Conservation (phyloP, 306 rosid species). For the Elaeagnus macrophylla region DNA sequence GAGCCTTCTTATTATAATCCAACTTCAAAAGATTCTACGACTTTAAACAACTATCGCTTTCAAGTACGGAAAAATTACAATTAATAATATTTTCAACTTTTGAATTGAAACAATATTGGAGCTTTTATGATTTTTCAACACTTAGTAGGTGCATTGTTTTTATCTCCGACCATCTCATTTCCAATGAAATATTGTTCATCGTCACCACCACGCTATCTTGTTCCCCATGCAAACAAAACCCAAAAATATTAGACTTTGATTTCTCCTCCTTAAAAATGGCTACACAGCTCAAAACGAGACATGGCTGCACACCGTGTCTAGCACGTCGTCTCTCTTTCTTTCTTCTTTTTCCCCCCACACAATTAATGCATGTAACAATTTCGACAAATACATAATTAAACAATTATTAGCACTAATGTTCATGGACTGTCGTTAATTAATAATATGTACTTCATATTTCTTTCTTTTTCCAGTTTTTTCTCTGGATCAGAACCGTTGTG, state of each 20-base stretch:
- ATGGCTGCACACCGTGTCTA: conserved; percentile 46
- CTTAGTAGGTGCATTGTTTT: background rate
- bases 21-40: conserved; percentile 36
- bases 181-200: conserved; percentile 44
- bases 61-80: background rate
- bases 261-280: conserved; percentile 3
- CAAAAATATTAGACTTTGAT: conserved; percentile 24
- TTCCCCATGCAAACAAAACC: conserved; percentile 40
- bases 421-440: conserved; percentile 3
- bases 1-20: conserved; percentile 16
- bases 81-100: conserved; percentile 17
- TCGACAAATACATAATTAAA: conserved; percentile 30
- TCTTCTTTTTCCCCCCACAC: conserved; percentile 1
- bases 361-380: conserved; percentile 31
- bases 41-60: background rate
- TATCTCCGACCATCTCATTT: conserved; percentile 25
- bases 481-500: conserved; percentile 66
- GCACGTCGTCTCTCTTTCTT: conserved; percentile 38
- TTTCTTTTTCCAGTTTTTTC: background rate
- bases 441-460: conserved; percentile 21
- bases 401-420: conserved; percentile 31
- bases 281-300: conserved; percentile 30
- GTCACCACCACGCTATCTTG: conserved; percentile 39
- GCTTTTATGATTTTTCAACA: conserved; percentile 25
- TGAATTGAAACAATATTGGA: conserved; percentile 20